Percentiles rank a stretch among this genome's conserved stretches.
These are phyloP conservation scores for Halophytophthora polymorphica DNA, from an alignment of 352 stramenopile genomes.

Conservation along the genomic window DNA sequence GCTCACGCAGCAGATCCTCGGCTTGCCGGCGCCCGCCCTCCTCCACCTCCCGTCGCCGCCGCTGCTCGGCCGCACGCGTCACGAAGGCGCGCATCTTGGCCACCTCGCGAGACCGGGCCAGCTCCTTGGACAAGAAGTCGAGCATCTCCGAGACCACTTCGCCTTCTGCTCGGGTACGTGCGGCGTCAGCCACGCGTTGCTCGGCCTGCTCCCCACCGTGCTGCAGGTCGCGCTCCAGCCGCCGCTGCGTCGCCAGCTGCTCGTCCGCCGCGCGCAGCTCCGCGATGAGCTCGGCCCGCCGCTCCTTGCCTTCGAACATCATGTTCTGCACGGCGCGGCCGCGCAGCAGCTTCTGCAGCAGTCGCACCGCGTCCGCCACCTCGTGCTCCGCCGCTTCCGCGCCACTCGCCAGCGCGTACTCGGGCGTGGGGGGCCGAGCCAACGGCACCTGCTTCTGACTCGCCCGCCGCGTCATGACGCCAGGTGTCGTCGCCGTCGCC, in stretches of 20 bases:
- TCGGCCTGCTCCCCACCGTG: constrained; percentile 36
- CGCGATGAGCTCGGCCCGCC: constrained; percentile 81
- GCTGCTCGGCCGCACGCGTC: constrained; percentile 57
- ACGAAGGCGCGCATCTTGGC: constrained; percentile 75
- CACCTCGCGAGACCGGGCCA: constrained; percentile 77
- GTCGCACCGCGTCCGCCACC: constrained; percentile 56
- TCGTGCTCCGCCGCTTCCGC: constrained; percentile 42
- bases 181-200: constrained; percentile 35
- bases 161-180: constrained; percentile 72
- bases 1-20: constrained; percentile 77
- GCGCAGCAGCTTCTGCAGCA: constrained; percentile 88
- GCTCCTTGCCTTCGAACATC: constrained; percentile 92
- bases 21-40: constrained; percentile 86
- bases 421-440: constrained; percentile 74
- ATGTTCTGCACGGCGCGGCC: constrained; percentile 91
- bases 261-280: constrained; percentile 85
- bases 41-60: constrained; percentile 73
- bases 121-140: constrained; percentile 88
- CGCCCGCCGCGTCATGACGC: constrained; percentile 22
- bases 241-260: constrained; percentile 13
- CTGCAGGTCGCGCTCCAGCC: constrained; percentile 14
- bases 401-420: constrained; percentile 40
- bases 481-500: background rate
- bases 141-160: constrained; percentile 88
- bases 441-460: constrained; percentile 48